phyloP scores from a whole-genome alignment of 805 yeast genomes.

The Pichia heedii region DNA sequence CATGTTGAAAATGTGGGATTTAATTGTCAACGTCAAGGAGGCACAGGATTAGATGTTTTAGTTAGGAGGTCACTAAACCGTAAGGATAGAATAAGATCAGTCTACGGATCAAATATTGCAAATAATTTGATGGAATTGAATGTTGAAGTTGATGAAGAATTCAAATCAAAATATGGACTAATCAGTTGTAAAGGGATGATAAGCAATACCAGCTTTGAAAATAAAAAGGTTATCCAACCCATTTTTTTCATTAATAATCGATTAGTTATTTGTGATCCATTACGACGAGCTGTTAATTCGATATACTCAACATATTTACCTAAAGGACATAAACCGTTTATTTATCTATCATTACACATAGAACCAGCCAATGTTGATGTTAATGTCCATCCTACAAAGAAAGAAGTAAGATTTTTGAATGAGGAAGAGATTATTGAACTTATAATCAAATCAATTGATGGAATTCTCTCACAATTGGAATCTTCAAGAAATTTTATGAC shows the following conservation, averaged over 20 bases:
- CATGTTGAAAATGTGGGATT: constrained; percentile 65
- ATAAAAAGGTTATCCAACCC: constrained; percentile 57
- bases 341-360: constrained; percentile 63
- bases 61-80: constrained; percentile 42
- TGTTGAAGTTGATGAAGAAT: constrained; percentile 23
- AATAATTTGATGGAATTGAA: constrained; percentile 48
- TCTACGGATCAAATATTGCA: constrained; percentile 66
- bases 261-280: constrained; percentile 73
- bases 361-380: constrained; percentile 74
- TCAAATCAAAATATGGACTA: constrained; percentile 37
- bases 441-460: constrained; percentile 43
- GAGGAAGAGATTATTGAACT: constrained; percentile 78
- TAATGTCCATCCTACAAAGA: constrained; percentile 91
- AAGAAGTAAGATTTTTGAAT: constrained; percentile 77
- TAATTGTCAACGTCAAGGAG: constrained; percentile 68
- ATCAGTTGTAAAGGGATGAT: constrained; percentile 47
- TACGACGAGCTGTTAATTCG: constrained; percentile 57
- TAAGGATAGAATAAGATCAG: constrained; percentile 61
- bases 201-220: constrained; percentile 61
- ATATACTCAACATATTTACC: constrained; percentile 64
- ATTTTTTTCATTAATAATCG: constrained; percentile 81
- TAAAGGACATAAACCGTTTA: constrained; percentile 67
- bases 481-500: constrained; percentile 60
- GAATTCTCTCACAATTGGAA: constrained; percentile 47
- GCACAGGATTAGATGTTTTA: constrained; percentile 39